Percentiles rank a stretch among this genome's conserved stretches.
Evolutionary conservation across 192 early-diverging fungal species (phyloP).

Genomic region (Diversispora epigaea): DNA sequence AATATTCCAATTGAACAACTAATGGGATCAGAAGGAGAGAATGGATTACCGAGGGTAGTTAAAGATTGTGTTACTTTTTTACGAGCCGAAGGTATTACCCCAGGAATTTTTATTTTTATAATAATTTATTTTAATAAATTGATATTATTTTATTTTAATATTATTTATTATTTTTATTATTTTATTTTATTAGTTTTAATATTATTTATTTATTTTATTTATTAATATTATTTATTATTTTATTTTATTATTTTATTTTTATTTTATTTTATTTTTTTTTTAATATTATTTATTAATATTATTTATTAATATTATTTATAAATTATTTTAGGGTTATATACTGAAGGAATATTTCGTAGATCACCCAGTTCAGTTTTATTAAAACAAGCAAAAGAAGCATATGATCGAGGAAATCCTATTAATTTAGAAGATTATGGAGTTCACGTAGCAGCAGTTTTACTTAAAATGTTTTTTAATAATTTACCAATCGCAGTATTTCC

Average conservation of each 20-base stretch:
- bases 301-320: no score
- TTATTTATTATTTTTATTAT: neutral
- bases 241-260: no score
- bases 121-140: no score
- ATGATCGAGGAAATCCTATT: conserved; percentile 56
- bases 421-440: conserved; percentile 67
- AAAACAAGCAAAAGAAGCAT: conserved; percentile 60
- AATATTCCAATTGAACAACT: conserved; percentile 71
- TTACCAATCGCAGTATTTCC: conserved; percentile 77
- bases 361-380: conserved; percentile 75
- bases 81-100: conserved; percentile 56
- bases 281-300: no score
- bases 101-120: neutral
- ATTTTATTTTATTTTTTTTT: no score
- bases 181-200: no score
- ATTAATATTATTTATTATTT: no score
- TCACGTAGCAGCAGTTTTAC: conserved; percentile 75
- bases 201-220: no score
- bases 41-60: conserved; percentile 75
- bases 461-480: conserved; percentile 85
- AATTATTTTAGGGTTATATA: conserved; percentile 57
- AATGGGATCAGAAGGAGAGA: conserved; percentile 73
- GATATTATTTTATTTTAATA: no score
- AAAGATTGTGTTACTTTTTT: conserved; percentile 73
- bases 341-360: conserved; percentile 83